Evolutionary conservation across 2,329 filamentous ascomycete species (phyloP), one percentile per base, ranked within the genome.

Genomic region (Fusarium nurragi): DNA sequence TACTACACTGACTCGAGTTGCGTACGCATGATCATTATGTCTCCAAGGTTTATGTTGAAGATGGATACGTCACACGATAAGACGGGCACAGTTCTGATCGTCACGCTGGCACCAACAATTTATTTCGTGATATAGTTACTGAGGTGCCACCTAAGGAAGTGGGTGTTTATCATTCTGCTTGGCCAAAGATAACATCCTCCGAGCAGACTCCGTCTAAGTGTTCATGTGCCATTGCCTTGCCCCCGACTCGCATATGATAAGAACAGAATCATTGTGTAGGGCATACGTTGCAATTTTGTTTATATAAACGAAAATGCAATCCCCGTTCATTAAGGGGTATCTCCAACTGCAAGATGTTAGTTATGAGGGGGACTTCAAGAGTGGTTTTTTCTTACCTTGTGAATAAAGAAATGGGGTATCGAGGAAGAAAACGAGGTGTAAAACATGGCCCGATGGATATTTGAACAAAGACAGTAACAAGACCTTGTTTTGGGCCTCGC

Each of bases 311-410:
- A 6, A 18, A 19, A 26, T 16, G 7, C 12, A 16, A 18, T 22
- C 18, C 30, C 22, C 23, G 18, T 37, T 14, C 21, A 57, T 23
- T 44, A 28, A 48, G 22, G 53, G 55, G 45, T 52, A 56, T 58
- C 21, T 63, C 21, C 37, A 64, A 54, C 62, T 65, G 13, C n/a
- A 38, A 12, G 7, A 3, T 13, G 26, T 65, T 22, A 66, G 34
- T 51, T 13, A 13, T 7, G 7, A 34, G 5, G 25, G n/a, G n/a
- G 5, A 25, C 13, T 12, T 19, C 2, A 11, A 25, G 12, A n/a
- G 16, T 13, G 6, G 11, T 10, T 28, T 6, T 3, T 32, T 16
- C 44, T 39, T 22, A 53, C 63, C 63, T 40, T 49, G 19, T 25
- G 10, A 46, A 37, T 25, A 50, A 59, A 57, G 21, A 12, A 22